Base-by-base conservation (phyloP, 768 basidiomycete genomes). In the Lactarius hatsudake region DNA sequence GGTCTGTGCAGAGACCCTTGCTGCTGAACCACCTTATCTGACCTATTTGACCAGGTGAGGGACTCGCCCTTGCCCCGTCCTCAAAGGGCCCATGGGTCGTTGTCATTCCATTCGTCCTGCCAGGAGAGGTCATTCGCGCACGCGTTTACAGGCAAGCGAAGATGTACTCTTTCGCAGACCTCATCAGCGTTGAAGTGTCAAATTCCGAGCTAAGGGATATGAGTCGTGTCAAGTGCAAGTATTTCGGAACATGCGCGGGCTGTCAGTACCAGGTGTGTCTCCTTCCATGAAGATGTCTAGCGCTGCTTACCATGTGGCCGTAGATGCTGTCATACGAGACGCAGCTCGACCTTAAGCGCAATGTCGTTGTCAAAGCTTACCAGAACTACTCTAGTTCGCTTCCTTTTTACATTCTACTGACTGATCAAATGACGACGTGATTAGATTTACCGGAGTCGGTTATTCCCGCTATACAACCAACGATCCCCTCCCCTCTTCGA, bases 211-310 rank as follows among this genome's bases (percentile, higher is more conserved):
- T 90, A 63, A 80, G 95, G 61, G 91, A 94, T 71, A 80, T 85
- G 71, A 81, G 76, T 34, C 79, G 85, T 28, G 83, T 91, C 0
- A 80, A 82, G 68, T 98, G 96, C 78, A 85, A 86, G 68, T 95
- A 98, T 75, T 98, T 97, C 79, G 90, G 90, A 0, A 80, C 79
- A 45, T 98, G 96, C 76, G 92, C 86, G 0, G 96, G 96, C 2
- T 99, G 96, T 75, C 96, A 98, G 76, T 94, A 94, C 75, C 95
- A 97, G 81, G 93, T 90, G 48, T 18, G 79, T n/a, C n/a, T 36
- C 51, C 9, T 56, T 59, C 5, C 32, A 30, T 23, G n/a, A 53
- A 53, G 51, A 5, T 26, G 51, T 23, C 13, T 53, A 18, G 62
- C 36, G 63, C 13, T 32, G 1, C 34, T 45, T 30, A 63, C 26